Evolutionary conservation across 805 yeast species (phyloP), one percentile per base, ranked within the genome.

Genomic region (Starmerella roubikii): DNA sequence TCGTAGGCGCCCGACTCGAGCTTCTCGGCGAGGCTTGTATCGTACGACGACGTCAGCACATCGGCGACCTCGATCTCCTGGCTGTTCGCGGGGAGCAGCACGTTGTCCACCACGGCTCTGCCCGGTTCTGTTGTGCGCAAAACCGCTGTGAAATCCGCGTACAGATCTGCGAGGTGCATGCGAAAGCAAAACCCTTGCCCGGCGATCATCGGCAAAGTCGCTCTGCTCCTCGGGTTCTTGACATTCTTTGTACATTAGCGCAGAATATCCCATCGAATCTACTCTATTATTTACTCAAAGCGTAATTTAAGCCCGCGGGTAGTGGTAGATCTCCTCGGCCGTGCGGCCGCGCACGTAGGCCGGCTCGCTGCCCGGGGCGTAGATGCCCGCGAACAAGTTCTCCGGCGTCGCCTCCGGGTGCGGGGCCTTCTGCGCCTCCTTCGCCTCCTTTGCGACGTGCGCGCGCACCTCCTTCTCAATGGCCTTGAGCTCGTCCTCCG

Each of bases 401-500:
- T 83, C 84, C 76, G 88, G 76, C 68, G 78, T 81, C 49, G 95
- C 93, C 64, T 84, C 95, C 50, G 98, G 98, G 50, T 93, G 81
- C 53, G 94, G 81, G 55, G 91, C 77, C 45, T 78, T 80, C 66
- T 86, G 95, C 53, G 98, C 97, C 59, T 74, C 77, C 59, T 80
- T 85, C 49, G 77, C 86, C 68, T 91, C 94, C 67, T 81, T 85
- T 57, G 85, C 96, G 52, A 91, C 96, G 62, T 76, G 82, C 56
- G 81, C 76, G 72, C 98, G 85, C 48, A 94, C 95, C 52, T 80
- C 85, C 72, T 91, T 91, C 69, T 91, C 98, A 61, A 84, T 80
- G 45, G 81, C 63, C 71, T 85, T 88, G 64, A 91, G 73, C 71
- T 91, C 97, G 43, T 78, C 93, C 71, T 88, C 98, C 45, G 93